phyloP scores from a whole-genome alignment of 176 grass and related monocot genomes.

The Avena insularis region DNA sequence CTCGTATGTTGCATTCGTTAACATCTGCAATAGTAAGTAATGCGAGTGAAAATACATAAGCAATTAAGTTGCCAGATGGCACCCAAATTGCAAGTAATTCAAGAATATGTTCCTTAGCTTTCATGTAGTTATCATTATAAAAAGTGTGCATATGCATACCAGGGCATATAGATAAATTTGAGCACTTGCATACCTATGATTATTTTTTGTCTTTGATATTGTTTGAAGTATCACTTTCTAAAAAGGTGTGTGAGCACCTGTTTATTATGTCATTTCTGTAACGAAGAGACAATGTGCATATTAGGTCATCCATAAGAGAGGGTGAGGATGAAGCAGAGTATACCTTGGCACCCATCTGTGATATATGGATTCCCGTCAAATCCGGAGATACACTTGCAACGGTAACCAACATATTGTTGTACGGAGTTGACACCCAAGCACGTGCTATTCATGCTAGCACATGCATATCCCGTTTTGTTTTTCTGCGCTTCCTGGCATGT shows the following conservation, averaged over 20 bases:
- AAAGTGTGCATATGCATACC: neutral
- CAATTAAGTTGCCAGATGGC: neutral
- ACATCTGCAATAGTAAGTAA: neutral
- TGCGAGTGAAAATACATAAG: neutral
- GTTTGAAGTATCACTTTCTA: too few relatives aligned
- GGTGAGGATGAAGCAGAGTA: too few relatives aligned
- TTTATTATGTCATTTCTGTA: neutral
- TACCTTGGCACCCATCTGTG: neutral
- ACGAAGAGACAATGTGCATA: neutral
- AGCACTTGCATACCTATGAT: neutral
- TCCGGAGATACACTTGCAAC: neutral
- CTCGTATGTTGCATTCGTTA: neutral
- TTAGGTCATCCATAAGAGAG: neutral
- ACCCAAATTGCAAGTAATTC: neutral
- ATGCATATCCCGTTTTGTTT: neutral
- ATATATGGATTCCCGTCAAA: slow-evolving; percentile 10
- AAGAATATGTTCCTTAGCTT: neutral
- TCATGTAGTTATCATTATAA: neutral
- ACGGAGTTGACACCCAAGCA: slow-evolving; percentile 18
- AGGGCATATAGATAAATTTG: neutral
- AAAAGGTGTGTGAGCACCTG: too few relatives aligned
- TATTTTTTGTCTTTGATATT: too few relatives aligned
- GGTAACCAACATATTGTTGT: neutral
- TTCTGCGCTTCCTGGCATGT: slow-evolving; percentile 8
- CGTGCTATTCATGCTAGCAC: slow-evolving; percentile 26